Percentiles rank a stretch among this genome's conserved stretches.
Evolutionary conservation across 2,329 filamentous ascomycete species (phyloP).

Genomic region (Colletotrichum truncatum): DNA sequence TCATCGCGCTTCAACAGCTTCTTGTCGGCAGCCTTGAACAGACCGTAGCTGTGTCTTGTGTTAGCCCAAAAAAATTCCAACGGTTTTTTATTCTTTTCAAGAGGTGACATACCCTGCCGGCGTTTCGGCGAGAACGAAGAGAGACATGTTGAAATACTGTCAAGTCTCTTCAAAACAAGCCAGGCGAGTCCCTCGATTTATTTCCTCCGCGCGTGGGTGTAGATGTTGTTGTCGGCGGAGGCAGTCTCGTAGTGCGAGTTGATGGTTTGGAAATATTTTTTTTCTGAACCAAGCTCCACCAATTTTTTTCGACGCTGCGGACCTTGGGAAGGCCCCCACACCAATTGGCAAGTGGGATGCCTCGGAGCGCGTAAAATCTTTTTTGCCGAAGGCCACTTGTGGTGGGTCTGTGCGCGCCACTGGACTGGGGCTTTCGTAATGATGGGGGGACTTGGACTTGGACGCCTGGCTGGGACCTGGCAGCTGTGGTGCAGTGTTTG

Average conservation of each 20-base stretch:
- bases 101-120: constrained; percentile 73
- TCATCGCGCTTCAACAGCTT: constrained; percentile 93
- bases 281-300: constrained; percentile 50
- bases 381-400: constrained; percentile 8
- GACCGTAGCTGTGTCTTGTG: constrained; percentile 77
- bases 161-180: constrained; percentile 29
- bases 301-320: constrained; percentile 47
- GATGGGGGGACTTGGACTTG: background rate
- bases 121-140: constrained; percentile 94
- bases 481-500: constrained; percentile 21
- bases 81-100: background rate
- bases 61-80: constrained; percentile 1
- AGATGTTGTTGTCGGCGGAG: constrained; percentile 46
- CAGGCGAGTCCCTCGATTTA: constrained; percentile 30
- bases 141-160: constrained; percentile 71
- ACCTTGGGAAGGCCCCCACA: constrained; percentile 22
- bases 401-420: constrained; percentile 6
- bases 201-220: constrained; percentile 46
- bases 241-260: constrained; percentile 36
- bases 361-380: constrained; percentile 29
- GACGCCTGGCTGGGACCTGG: constrained; percentile 17
- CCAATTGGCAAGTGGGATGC: constrained; percentile 31
- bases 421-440: constrained; percentile 12
- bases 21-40: constrained; percentile 99
- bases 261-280: constrained; percentile 47